Percentiles rank a stretch among this genome's conserved stretches.
Conservation (phyloP, 2,329 filamentous ascomycete species). For the Alternaria sp. region DNA sequence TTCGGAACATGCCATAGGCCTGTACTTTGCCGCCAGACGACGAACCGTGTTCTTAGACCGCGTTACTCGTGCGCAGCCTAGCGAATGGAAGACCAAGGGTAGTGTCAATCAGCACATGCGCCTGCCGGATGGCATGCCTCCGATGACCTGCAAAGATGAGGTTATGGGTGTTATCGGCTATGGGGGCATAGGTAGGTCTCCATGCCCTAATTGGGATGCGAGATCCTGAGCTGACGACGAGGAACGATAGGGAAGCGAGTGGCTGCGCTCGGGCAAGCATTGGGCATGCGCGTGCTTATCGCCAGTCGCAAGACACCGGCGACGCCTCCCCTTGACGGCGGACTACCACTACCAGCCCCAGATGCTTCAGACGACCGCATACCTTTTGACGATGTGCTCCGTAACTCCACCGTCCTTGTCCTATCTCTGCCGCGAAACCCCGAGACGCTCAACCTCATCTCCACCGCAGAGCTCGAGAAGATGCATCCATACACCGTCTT, state of each 20-base stretch:
- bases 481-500: constrained; percentile 59
- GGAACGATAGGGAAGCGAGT: constrained; percentile 52
- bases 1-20: constrained; percentile 60
- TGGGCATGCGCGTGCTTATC: constrained; percentile 61
- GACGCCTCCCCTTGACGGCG: constrained; percentile 12
- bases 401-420: constrained; percentile 50
- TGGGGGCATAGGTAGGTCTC: constrained; percentile 55
- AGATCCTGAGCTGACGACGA: constrained; percentile 19
- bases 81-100: constrained; percentile 54
- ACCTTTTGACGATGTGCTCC: constrained; percentile 51
- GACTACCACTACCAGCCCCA: constrained; percentile 14
- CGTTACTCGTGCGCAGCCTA: constrained; percentile 37
- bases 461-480: constrained; percentile 52
- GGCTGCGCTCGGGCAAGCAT: constrained; percentile 53
- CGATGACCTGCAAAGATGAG: constrained; percentile 60
- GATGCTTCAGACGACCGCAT: constrained; percentile 37
- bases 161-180: constrained; percentile 61
- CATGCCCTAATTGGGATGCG: constrained; percentile 16
- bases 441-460: constrained; percentile 46
- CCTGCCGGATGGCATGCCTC: constrained; percentile 50
- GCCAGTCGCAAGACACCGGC: constrained; percentile 52
- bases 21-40: constrained; percentile 60
- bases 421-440: constrained; percentile 46
- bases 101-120: constrained; percentile 45
- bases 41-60: constrained; percentile 49